Percentiles rank a stretch among this genome's conserved stretches.
Conservation (phyloP, 78 protist genomes). For the Dictyostelium brefeldianum region DNA sequence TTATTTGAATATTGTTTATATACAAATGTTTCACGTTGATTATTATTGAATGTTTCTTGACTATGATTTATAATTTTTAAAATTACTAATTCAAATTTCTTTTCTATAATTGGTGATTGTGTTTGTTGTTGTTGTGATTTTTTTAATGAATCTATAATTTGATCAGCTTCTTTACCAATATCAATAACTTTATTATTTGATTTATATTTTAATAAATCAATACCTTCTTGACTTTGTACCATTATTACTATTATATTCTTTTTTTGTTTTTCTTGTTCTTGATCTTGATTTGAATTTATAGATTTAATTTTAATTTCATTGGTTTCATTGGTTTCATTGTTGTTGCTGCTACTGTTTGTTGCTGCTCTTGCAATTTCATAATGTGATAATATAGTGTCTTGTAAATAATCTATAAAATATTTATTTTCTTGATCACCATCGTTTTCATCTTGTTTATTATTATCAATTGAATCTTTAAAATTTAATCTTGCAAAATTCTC, state of each 20-base stretch:
- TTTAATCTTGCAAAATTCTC: conserved; percentile 1
- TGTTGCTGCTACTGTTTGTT: neutral
- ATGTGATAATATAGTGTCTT: conserved; percentile 7
- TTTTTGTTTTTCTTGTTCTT: neutral
- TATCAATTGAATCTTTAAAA: conserved; percentile 9
- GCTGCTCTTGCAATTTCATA: neutral
- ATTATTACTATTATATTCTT: conserved; percentile 12
- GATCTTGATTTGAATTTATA: neutral
- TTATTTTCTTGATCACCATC: neutral
- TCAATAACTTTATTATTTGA: neutral
- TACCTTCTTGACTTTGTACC: conserved; percentile 28
- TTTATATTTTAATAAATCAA: conserved; percentile 5
- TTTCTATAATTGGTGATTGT: neutral
- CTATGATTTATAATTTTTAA: conserved; percentile 21
- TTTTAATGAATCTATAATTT: conserved; percentile 11
- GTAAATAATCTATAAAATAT: neutral
- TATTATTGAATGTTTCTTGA: neutral
- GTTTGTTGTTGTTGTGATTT: neutral
- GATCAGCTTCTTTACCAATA: neutral
- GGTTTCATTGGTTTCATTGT: neutral
- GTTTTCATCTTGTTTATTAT: neutral
- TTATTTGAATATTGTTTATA: conserved; percentile 17
- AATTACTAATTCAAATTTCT: conserved; percentile 1
- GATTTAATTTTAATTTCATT: neutral
- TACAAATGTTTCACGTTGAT: neutral